These are phyloP conservation scores for Boletus sp. DNA, from an alignment of 768 basidiomycete species.

Conservation along the genomic window DNA sequence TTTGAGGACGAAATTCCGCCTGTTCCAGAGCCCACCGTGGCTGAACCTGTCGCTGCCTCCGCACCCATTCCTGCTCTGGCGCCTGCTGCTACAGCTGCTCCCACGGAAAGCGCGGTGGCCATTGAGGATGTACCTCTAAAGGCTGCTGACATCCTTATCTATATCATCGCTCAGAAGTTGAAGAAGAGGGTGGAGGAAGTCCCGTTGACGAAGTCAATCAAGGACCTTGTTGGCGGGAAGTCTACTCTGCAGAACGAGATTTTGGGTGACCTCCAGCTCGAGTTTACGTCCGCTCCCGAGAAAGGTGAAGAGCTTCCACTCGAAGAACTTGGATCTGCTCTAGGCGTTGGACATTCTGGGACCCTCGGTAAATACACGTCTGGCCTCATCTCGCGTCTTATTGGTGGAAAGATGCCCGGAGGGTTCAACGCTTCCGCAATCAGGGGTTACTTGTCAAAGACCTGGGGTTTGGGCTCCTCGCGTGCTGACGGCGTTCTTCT, in stretches of 20 bases:
- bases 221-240: slow-evolving; percentile 97
- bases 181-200: slow-evolving; percentile 94
- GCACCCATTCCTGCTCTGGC: slow-evolving; percentile 41
- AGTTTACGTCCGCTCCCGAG: slow-evolving; percentile 93
- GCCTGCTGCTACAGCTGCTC: slow-evolving; percentile 43
- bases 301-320: slow-evolving; percentile 97
- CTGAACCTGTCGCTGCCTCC: slow-evolving; percentile 40
- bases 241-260: slow-evolving; percentile 99
- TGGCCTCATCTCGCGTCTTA: slow-evolving; percentile 84
- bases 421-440: slow-evolving; percentile 95
- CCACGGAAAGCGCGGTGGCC: slow-evolving; percentile 63
- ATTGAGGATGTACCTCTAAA: slow-evolving; percentile 92
- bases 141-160: slow-evolving; percentile 81
- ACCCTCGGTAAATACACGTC: slow-evolving; percentile 90
- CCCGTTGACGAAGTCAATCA: slow-evolving; percentile 90
- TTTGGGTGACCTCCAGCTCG: slow-evolving; percentile 92
- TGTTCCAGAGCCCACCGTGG: slow-evolving; percentile 21
- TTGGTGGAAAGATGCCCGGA: slow-evolving; percentile 97
- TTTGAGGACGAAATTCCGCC: slow-evolving; percentile 79
- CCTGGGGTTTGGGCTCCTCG: slow-evolving; percentile 91
- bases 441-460: slow-evolving; percentile 85
- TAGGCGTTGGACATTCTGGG: slow-evolving; percentile 81
- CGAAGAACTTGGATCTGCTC: slow-evolving; percentile 88
- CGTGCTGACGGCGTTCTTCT: slow-evolving; percentile 90
- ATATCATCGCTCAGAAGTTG: slow-evolving; percentile 95